Percentiles rank a stretch among this genome's conserved stretches.
These are phyloP conservation scores for Cladophialophora exuberans DNA, from an alignment of 2,329 filamentous ascomycete genomes.

Conservation along the genomic window DNA sequence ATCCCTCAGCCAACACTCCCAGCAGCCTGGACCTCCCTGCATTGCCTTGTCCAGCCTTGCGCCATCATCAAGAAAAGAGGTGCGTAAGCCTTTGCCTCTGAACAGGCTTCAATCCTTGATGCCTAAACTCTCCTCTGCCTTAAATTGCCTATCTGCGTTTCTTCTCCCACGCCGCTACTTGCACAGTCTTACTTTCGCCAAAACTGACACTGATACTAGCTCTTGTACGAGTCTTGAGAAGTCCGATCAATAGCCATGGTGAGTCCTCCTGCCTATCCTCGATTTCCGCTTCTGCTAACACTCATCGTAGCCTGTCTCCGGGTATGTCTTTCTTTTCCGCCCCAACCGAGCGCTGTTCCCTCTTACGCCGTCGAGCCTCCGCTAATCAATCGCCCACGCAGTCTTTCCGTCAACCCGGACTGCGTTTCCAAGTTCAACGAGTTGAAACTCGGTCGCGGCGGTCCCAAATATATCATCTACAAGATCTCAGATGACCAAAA, in stretches of 20 bases:
- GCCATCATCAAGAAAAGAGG: slow-evolving; percentile 5
- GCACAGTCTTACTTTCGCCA: slow-evolving; percentile 7
- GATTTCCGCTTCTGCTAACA: slow-evolving; percentile 13
- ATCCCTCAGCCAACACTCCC: slow-evolving; percentile 11
- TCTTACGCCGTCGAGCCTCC: background rate
- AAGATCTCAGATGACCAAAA: slow-evolving; percentile 56
- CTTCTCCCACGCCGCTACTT: background rate
- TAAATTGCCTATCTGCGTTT: slow-evolving; percentile 2
- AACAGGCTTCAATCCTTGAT: background rate
- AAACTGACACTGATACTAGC: slow-evolving; percentile 19
- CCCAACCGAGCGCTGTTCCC: slow-evolving; percentile 5
- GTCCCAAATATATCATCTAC: slow-evolving; percentile 56
- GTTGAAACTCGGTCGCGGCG: slow-evolving; percentile 48
- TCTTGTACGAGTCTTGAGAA: slow-evolving; percentile 4
- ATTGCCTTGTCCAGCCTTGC: slow-evolving; percentile 10
- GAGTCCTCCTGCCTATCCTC: slow-evolving; percentile 5
- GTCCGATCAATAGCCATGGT: slow-evolving; percentile 28
- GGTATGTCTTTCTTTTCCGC: slow-evolving; percentile 27
- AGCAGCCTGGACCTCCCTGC: slow-evolving; percentile 2
- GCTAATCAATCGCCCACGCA: slow-evolving; percentile 33
- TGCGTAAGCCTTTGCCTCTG: slow-evolving; percentile 6
- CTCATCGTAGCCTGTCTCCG: slow-evolving; percentile 31
- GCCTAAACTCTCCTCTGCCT: background rate
- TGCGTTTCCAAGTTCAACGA: slow-evolving; percentile 52
- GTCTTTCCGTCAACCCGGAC: slow-evolving; percentile 51